A percentile compares a stretch with the other conserved stretches of the same genome.
Evolutionary conservation across 1,139 yeast genomes (phyloP).

Genomic region (Sugiyamaella paludigena): DNA sequence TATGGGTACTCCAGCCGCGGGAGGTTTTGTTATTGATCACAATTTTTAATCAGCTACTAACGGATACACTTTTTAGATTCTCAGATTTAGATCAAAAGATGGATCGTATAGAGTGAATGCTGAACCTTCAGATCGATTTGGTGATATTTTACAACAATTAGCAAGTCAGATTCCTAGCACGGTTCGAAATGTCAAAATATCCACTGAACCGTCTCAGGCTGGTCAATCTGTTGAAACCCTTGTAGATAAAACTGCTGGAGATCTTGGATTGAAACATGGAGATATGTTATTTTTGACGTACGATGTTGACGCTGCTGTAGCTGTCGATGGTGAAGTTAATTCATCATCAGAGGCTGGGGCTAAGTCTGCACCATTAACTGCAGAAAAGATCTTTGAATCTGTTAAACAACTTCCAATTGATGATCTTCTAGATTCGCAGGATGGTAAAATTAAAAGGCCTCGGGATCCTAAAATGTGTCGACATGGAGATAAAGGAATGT

Average conservation of each 20-base stretch:
- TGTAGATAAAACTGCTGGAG: constrained; percentile 47
- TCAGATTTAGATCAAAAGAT: constrained; percentile 79
- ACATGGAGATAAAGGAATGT: constrained; percentile 94
- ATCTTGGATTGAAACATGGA: constrained; percentile 73
- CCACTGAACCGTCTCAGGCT: constrained; percentile 47
- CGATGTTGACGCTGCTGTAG: constrained; percentile 29
- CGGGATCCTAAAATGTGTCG: constrained; percentile 63
- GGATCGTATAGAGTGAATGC: constrained; percentile 74
- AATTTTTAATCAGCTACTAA: background rate
- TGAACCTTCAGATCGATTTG: constrained; percentile 49
- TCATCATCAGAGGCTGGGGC: background rate
- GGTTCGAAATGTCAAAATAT: constrained; percentile 22
- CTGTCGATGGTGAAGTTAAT: constrained; percentile 11
- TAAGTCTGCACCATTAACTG: constrained; percentile 5
- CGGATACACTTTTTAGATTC: constrained; percentile 38
- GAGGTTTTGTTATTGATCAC: too few species aligned
- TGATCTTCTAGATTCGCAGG: constrained; percentile 58
- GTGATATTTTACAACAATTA: constrained; percentile 28
- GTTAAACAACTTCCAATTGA: constrained; percentile 55
- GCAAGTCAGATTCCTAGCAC: constrained; percentile 8
- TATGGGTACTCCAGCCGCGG: too few species aligned
- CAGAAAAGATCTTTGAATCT: constrained; percentile 25
- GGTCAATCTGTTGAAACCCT: constrained; percentile 49
- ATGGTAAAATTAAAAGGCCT: constrained; percentile 70
- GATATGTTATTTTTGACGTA: constrained; percentile 68